phyloP scores from a whole-genome alignment of 495 filamentous ascomycete genomes.

The Daldinia caldariorum region DNA sequence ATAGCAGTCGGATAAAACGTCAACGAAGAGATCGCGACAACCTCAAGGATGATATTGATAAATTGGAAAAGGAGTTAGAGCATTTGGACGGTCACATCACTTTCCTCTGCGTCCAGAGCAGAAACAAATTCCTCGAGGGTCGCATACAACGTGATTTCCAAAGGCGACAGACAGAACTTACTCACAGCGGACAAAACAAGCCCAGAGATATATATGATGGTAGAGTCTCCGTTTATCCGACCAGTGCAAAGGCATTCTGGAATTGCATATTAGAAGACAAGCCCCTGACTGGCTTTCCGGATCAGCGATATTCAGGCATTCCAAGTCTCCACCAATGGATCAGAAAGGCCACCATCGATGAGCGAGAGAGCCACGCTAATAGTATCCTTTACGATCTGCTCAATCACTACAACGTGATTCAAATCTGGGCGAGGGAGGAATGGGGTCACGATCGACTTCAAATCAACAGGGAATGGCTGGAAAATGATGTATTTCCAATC shows the following conservation, averaged over 20 bases:
- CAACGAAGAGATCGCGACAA: neutral
- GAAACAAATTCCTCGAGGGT: neutral
- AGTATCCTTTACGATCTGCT: neutral
- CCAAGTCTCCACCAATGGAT: neutral
- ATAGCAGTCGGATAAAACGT: neutral
- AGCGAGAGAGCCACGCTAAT: neutral
- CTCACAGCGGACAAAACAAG: neutral
- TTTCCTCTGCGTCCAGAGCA: neutral
- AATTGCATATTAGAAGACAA: neutral
- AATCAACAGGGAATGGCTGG: neutral
- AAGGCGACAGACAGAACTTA: neutral
- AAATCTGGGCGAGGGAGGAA: neutral
- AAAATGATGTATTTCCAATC: neutral
- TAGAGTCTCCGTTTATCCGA: neutral
- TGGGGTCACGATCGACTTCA: neutral
- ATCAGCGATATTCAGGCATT: neutral
- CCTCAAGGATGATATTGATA: neutral
- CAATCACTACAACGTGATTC: neutral
- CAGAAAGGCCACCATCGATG: neutral
- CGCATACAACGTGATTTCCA: neutral
- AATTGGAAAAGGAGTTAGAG: neutral
- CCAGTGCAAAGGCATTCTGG: neutral
- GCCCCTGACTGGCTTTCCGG: neutral
- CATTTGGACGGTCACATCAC: neutral
- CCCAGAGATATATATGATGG: neutral